These are phyloP conservation scores for Scheffersomyces cryptocercus DNA, from an alignment of 1,139 yeast genomes.

Conservation along the genomic window DNA sequence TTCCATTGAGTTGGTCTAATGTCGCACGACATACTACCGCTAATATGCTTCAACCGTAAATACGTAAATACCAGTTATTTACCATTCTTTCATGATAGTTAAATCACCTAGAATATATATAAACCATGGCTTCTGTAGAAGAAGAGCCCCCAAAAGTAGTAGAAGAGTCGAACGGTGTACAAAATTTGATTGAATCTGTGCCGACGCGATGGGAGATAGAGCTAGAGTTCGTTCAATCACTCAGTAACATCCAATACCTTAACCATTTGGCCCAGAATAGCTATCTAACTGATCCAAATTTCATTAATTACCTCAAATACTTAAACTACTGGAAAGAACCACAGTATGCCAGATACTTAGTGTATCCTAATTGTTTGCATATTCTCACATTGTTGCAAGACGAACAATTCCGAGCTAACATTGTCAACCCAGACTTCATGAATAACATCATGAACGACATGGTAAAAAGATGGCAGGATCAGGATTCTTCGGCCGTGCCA, in stretches of 20 bases:
- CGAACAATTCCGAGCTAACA: constrained; percentile 56
- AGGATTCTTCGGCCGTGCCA: constrained; percentile 2
- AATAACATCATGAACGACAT: constrained; percentile 69
- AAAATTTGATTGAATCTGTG: constrained; percentile 15
- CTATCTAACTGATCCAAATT: constrained; percentile 59
- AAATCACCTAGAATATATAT: too few relatives aligned
- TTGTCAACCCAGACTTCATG: constrained; percentile 57
- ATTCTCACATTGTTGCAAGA: constrained; percentile 59
- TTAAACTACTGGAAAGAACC: constrained; percentile 76
- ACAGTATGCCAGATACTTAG: constrained; percentile 63
- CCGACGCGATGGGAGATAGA: constrained; percentile 85
- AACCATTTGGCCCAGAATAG: constrained; percentile 75
- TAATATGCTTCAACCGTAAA: too few relatives aligned
- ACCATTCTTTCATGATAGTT: too few relatives aligned
- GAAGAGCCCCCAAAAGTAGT: neutral
- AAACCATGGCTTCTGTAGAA: neutral
- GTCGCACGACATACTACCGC: too few relatives aligned
- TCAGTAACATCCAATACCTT: constrained; percentile 75
- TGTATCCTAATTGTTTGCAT: constrained; percentile 74
- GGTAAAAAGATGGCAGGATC: constrained; percentile 68
- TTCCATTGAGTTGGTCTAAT: too few relatives aligned
- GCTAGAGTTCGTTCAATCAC: constrained; percentile 80
- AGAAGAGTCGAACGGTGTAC: neutral
- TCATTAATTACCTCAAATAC: constrained; percentile 64
- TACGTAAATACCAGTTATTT: too few relatives aligned